Conservation (phyloP, 805 yeast species). For the Torulaspora maleeae region DNA sequence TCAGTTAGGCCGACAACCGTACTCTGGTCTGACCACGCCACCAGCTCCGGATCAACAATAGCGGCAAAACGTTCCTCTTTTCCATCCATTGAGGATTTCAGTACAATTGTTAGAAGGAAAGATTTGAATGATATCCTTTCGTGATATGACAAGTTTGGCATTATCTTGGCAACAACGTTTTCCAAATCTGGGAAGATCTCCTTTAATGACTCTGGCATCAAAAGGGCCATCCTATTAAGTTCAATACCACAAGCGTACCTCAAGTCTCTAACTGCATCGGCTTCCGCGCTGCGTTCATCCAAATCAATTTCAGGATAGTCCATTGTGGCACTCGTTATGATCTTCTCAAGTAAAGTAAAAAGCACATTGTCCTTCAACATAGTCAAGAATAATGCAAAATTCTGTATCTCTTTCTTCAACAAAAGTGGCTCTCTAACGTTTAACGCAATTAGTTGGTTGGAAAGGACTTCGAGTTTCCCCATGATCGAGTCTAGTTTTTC, state of each 20-base stretch:
- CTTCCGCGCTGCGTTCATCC: conserved; percentile 57
- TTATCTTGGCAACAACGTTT: conserved; percentile 65
- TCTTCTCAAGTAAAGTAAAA: conserved; percentile 78
- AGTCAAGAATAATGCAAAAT: conserved; percentile 91
- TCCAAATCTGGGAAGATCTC: conserved; percentile 80
- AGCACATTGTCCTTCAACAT: conserved; percentile 75
- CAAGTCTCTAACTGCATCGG: conserved; percentile 78
- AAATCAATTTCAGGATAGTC: conserved; percentile 59
- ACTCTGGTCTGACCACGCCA: conserved; percentile 88
- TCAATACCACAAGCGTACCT: conserved; percentile 93
- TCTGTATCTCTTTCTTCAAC: conserved; percentile 80
- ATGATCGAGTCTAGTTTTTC: conserved; percentile 50
- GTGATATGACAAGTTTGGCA: conserved; percentile 75
- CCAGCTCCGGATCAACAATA: conserved; percentile 89
- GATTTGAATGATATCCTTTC: conserved; percentile 93
- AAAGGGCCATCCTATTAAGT: conserved; percentile 83
- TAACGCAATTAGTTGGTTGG: conserved; percentile 70
- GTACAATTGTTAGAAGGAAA: conserved; percentile 84
- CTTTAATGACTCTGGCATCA: conserved; percentile 88
- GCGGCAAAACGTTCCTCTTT: conserved; percentile 74
- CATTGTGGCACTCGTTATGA: conserved; percentile 78
- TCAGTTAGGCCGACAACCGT: conserved; percentile 87
- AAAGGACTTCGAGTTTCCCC: conserved; percentile 58
- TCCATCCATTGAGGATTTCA: conserved; percentile 68
- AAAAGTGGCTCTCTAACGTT: conserved; percentile 75